These are phyloP conservation scores for Candida pseudoviswanathii DNA, from an alignment of 1,139 yeast genomes.

Conservation along the genomic window DNA sequence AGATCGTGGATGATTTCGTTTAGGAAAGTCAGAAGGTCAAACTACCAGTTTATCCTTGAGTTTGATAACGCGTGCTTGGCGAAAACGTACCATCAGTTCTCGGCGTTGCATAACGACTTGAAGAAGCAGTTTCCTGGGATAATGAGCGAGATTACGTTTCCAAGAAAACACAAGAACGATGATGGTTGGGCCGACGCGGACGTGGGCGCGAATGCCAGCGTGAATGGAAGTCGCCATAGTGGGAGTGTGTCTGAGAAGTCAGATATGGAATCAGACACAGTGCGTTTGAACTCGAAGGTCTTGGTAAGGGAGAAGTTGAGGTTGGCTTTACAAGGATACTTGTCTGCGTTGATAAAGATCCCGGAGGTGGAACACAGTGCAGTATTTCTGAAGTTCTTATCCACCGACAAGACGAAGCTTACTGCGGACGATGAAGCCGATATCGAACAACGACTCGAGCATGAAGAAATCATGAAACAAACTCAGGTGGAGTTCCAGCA, in stretches of 20 bases:
- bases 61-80: slow-evolving; percentile 41
- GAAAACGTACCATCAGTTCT: slow-evolving; percentile 69
- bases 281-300: background rate
- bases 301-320: slow-evolving; percentile 64
- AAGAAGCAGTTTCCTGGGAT: slow-evolving; percentile 69
- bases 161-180: slow-evolving; percentile 50
- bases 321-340: slow-evolving; percentile 72
- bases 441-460: slow-evolving; percentile 52
- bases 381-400: slow-evolving; percentile 55
- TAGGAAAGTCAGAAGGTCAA: slow-evolving; percentile 25
- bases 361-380: slow-evolving; percentile 58
- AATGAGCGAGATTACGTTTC: slow-evolving; percentile 58
- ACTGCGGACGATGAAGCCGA: slow-evolving; percentile 53
- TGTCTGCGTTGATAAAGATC: slow-evolving; percentile 53
- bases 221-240: too few species aligned
- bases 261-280: background rate
- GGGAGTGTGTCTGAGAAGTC: background rate
- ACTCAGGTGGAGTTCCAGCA: slow-evolving; percentile 78
- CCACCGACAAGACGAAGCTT: slow-evolving; percentile 29
- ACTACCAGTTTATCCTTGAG: slow-evolving; percentile 29
- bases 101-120: slow-evolving; percentile 51
- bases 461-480: slow-evolving; percentile 60
- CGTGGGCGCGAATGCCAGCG: too few species aligned
- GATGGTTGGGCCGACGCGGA: slow-evolving; percentile 28
- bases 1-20: slow-evolving; percentile 32